Percentiles rank a stretch among this genome's conserved stretches.
These are phyloP conservation scores for Aspergillus mulundensis DNA, from an alignment of 495 filamentous ascomycete genomes.

Conservation along the genomic window DNA sequence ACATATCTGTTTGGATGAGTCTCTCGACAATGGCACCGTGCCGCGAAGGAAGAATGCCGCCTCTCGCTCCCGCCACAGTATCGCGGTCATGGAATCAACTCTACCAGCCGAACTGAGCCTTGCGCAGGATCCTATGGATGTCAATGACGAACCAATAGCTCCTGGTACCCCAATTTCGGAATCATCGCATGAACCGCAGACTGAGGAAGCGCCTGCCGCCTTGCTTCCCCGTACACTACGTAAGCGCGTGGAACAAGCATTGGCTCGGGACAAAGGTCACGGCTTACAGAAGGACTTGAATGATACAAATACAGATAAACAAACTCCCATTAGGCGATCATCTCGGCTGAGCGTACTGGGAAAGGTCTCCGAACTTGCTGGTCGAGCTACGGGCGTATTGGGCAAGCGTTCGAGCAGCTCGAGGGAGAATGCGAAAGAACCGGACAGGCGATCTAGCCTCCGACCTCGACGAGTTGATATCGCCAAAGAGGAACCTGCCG, in stretches of 20 bases:
- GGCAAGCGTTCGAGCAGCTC: conserved; percentile 52
- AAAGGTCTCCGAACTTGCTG: conserved; percentile 44
- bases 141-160: conserved; percentile 33
- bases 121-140: conserved; percentile 28
- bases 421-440: conserved; percentile 39
- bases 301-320: conserved; percentile 1
- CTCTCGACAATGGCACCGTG: conserved; percentile 29
- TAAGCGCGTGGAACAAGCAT: conserved; percentile 46
- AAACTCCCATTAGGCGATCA: conserved; percentile 16
- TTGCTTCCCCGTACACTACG: conserved; percentile 42
- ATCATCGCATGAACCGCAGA: conserved; percentile 37
- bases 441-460: conserved; percentile 38
- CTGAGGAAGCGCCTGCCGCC: conserved; percentile 31
- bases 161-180: conserved; percentile 41
- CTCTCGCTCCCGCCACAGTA: conserved; percentile 38
- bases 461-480: conserved; percentile 32
- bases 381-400: conserved; percentile 42
- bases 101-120: conserved; percentile 33
- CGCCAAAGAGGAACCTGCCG: conserved; percentile 28
- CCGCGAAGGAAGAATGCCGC: conserved; percentile 31
- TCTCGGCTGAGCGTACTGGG: conserved; percentile 38
- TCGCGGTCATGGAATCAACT: conserved; percentile 43
- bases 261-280: conserved; percentile 42
- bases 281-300: conserved; percentile 11
- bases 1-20: conserved; percentile 41